phyloP scores from a whole-genome alignment of 441 rosid species.

The Aquilaria agallochum region DNA sequence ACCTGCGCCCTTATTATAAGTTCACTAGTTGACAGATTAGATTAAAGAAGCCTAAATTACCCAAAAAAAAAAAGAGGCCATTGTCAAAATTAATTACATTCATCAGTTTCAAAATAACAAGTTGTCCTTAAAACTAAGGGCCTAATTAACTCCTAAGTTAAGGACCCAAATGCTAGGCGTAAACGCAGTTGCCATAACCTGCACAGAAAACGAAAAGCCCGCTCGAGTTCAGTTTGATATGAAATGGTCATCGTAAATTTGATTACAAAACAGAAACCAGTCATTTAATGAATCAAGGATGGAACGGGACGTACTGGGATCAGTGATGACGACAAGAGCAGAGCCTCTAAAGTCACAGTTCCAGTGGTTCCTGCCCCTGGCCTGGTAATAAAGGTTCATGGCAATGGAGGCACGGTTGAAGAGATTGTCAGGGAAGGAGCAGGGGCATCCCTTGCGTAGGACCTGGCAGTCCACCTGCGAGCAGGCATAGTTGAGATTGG shows the following conservation, averaged over 20 bases:
- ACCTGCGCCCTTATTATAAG: too few relatives aligned
- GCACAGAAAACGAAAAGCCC: constrained; percentile 9
- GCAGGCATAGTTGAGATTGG: constrained; percentile 61
- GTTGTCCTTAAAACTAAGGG: too few relatives aligned
- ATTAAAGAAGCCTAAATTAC: too few relatives aligned
- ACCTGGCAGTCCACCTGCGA: constrained; percentile 56
- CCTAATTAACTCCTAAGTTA: too few relatives aligned
- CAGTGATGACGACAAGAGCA: constrained; percentile 53
- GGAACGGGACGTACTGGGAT: constrained; percentile 48
- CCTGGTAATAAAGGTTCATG: constrained; percentile 79
- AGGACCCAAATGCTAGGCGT: constrained; percentile 14
- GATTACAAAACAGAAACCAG: neutral
- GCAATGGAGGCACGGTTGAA: constrained; percentile 70
- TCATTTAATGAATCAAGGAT: neutral
- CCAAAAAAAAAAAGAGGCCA: too few relatives aligned
- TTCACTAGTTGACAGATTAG: too few relatives aligned
- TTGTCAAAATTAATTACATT: too few relatives aligned
- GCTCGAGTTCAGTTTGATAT: neutral
- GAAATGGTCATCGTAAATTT: neutral
- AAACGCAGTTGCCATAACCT: constrained; percentile 42
- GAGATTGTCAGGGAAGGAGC: constrained; percentile 48
- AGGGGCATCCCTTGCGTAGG: constrained; percentile 49
- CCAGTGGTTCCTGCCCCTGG: constrained; percentile 65
- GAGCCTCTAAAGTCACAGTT: constrained; percentile 70
- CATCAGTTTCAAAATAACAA: too few relatives aligned